phyloP scores from a whole-genome alignment of 176 grass and related monocot species.

The Raddia distichophylla region DNA sequence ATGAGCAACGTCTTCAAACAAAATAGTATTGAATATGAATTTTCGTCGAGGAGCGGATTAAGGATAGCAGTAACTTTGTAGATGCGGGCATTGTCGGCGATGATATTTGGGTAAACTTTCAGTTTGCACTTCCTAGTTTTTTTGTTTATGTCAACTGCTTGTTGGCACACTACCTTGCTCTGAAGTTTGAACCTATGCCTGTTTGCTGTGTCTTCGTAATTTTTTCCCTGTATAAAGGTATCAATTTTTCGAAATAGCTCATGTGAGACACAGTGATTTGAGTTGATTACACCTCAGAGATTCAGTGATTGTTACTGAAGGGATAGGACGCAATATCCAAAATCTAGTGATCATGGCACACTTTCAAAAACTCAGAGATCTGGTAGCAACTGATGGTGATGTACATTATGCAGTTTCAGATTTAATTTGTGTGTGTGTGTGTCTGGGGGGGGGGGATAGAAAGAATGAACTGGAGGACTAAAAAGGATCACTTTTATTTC shows the following conservation, averaged over 20 bases:
- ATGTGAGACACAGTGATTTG: neutral
- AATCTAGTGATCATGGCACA: neutral
- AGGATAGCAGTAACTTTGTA: neutral
- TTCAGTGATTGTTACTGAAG: neutral
- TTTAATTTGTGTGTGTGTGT: neutral
- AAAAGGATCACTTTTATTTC: neutral
- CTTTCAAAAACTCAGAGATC: neutral
- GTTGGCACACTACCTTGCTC: neutral
- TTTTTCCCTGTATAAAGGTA: neutral
- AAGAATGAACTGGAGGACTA: neutral
- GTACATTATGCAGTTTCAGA: neutral
- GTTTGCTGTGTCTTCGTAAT: slow-evolving; percentile 2
- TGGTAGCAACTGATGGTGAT: neutral
- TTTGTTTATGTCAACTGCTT: slow-evolving; percentile 16
- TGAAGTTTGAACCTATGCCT: neutral
- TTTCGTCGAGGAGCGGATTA: slow-evolving; percentile 36
- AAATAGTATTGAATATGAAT: neutral
- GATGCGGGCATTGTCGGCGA: slow-evolving; percentile 23
- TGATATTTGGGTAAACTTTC: slow-evolving; percentile 68
- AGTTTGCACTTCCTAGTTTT: neutral
- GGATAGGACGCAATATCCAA: neutral
- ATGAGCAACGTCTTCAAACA: neutral
- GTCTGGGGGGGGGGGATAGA: neutral
- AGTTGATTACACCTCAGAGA: neutral
- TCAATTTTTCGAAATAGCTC: neutral